Evolutionary conservation across 371 early-diverging fungal species (phyloP), one percentile per base, ranked within the genome.

Genomic region (Circinella umbellata): DNA sequence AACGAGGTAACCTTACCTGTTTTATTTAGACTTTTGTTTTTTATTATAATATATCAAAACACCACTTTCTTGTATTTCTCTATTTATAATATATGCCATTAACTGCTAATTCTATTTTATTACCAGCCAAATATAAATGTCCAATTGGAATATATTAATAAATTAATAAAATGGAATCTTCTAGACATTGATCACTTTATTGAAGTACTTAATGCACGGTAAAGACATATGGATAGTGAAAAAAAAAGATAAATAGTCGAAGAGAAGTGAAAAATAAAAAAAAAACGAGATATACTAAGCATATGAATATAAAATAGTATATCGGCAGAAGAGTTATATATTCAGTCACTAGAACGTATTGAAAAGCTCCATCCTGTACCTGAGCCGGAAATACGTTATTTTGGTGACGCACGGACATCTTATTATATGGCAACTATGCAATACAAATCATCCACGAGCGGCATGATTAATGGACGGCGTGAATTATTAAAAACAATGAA

Each of bases 171-270:
- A 48, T 71, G 71, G 71, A 71, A 53, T 53, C 27, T 67, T 27
- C 63, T 59, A 1, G 71, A 71, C 48, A 47, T 71, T 35, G 71
- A 71, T 57, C 67, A 60, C 55, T 71, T 66, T 51, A 71, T 71
- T 38, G 8, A 42, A 17, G 39, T 71, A 46, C 53, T 71, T 7
- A 66, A 61, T 35, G 60, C 63, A 47, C 67, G 71, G 71, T 71
- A 27, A 42, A 9, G 6, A 42, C 11, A 6, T 42, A 42, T 27
- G 27, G 27, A 27, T 27, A 27, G 27, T 27, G 27, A 27, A 27
- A 27, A 27, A 9, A 11, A 42, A 42, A 11, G 42, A 42, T 9
- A 42, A 42, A 11, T 1, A 2, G 42, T 6, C 6, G 11, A 42
- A 3, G 11, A 42, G 42, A 11, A 42, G 42, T 9, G 11, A 11